Conservation (phyloP, 1,284 basidiomycete species). For the Volvariella surrecta region DNA sequence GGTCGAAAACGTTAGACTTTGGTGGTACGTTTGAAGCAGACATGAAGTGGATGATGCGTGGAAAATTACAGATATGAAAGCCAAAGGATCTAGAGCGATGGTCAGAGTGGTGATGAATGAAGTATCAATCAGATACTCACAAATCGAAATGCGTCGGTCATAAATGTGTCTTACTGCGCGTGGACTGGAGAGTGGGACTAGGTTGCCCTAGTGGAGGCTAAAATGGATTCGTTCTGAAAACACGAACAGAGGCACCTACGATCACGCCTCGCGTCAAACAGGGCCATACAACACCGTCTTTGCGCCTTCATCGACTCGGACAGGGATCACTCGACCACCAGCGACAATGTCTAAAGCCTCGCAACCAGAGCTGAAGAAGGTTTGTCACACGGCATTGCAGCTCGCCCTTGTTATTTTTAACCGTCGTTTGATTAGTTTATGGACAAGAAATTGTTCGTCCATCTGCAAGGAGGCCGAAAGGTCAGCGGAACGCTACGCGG, state of each 20-base stretch:
- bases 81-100: neutral
- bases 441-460: conserved; percentile 95
- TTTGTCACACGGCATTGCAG: conserved; percentile 18
- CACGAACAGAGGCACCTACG: too few relatives aligned
- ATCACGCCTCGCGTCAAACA: too few relatives aligned
- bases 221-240: too few relatives aligned
- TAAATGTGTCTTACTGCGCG: neutral
- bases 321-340: conserved; percentile 6
- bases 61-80: neutral
- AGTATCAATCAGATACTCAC: too few relatives aligned
- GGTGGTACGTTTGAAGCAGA: conserved; percentile 18
- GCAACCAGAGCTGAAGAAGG: conserved; percentile 93
- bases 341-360: conserved; percentile 79
- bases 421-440: conserved; percentile 69
- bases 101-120: too few relatives aligned
- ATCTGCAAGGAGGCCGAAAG: conserved; percentile 94
- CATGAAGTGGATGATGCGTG: conserved; percentile 14
- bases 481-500: conserved; percentile 94
- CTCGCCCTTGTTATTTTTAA: conserved; percentile 7
- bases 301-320: neutral
- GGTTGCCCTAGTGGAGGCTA: too few relatives aligned
- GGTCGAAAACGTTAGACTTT: neutral
- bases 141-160: too few relatives aligned
- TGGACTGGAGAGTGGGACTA: neutral
- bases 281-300: neutral